phyloP scores from a whole-genome alignment of 116 monocot species.

The Zostera marina region DNA sequence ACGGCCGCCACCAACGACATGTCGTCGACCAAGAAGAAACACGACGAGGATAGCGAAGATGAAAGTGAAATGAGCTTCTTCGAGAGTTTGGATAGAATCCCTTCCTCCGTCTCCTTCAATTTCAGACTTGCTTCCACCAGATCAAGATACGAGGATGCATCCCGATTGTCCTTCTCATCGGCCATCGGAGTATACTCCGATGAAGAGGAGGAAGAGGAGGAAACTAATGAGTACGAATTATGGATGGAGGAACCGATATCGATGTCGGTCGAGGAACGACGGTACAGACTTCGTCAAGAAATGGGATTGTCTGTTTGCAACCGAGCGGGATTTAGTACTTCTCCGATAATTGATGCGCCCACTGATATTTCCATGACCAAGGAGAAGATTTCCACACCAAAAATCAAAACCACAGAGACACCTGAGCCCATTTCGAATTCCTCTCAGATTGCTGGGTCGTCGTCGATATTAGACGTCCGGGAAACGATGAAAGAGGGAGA shows the following conservation, averaged over 20 bases:
- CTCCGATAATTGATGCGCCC: no score
- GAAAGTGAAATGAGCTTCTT: constrained; percentile 36
- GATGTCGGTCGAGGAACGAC: constrained; percentile 54
- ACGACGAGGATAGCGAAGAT: constrained; percentile 12
- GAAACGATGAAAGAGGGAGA: no score
- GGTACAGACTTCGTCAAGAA: constrained; percentile 51
- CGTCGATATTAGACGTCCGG: no score
- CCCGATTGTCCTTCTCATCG: constrained; percentile 74
- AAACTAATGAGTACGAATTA: constrained; percentile 8
- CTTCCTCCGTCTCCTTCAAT: constrained; percentile 48
- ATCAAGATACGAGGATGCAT: constrained; percentile 25
- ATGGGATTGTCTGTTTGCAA: constrained; percentile 56
- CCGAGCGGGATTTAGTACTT: constrained; percentile 1
- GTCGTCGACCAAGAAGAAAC: background rate
- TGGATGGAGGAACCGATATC: constrained; percentile 83
- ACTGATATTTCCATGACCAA: no score
- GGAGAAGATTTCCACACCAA: no score
- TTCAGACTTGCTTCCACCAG: constrained; percentile 4
- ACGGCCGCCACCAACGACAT: background rate
- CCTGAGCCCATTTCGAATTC: no score
- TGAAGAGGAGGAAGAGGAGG: constrained; percentile 6
- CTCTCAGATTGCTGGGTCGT: no score
- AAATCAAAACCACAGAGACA: no score
- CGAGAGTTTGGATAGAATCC: constrained; percentile 60
- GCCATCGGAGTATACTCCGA: constrained; percentile 40